phyloP scores from a whole-genome alignment of 2,329 filamentous ascomycete species.

The Stemphylium beticola region DNA sequence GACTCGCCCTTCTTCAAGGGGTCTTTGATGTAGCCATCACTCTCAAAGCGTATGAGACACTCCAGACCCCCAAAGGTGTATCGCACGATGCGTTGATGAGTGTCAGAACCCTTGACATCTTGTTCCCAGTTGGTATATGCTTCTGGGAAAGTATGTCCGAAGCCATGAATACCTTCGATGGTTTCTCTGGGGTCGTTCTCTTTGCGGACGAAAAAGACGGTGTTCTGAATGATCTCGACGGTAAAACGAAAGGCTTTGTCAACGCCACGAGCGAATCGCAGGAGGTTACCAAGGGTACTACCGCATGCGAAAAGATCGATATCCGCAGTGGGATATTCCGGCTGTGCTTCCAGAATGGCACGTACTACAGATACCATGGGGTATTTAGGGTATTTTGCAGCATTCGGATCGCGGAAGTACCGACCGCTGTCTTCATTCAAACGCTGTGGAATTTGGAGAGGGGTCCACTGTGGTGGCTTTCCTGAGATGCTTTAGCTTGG shows the following conservation, averaged over 20 bases:
- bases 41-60: slow-evolving; percentile 63
- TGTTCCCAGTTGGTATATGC: slow-evolving; percentile 68
- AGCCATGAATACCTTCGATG: slow-evolving; percentile 64
- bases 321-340: slow-evolving; percentile 39
- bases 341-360: slow-evolving; percentile 50
- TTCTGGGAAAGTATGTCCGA: slow-evolving; percentile 71
- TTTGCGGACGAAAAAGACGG: slow-evolving; percentile 67
- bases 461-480: slow-evolving; percentile 59
- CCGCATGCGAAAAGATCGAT: slow-evolving; percentile 66
- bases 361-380: slow-evolving; percentile 60
- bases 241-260: slow-evolving; percentile 63
- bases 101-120: slow-evolving; percentile 60
- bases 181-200: slow-evolving; percentile 65
- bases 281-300: slow-evolving; percentile 66
- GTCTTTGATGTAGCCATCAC: slow-evolving; percentile 60
- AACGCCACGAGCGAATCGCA: slow-evolving; percentile 60
- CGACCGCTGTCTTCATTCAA: slow-evolving; percentile 55
- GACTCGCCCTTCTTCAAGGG: background rate
- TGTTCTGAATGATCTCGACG: slow-evolving; percentile 62
- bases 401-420: slow-evolving; percentile 63
- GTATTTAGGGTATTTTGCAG: slow-evolving; percentile 57
- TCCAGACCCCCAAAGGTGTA: slow-evolving; percentile 64
- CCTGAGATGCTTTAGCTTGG: slow-evolving; percentile 47
- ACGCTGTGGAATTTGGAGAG: slow-evolving; percentile 40
- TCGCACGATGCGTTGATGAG: slow-evolving; percentile 67